Evolutionary conservation across 1,139 yeast genomes (phyloP).

Genomic region (Arxiozyma telluris): DNA sequence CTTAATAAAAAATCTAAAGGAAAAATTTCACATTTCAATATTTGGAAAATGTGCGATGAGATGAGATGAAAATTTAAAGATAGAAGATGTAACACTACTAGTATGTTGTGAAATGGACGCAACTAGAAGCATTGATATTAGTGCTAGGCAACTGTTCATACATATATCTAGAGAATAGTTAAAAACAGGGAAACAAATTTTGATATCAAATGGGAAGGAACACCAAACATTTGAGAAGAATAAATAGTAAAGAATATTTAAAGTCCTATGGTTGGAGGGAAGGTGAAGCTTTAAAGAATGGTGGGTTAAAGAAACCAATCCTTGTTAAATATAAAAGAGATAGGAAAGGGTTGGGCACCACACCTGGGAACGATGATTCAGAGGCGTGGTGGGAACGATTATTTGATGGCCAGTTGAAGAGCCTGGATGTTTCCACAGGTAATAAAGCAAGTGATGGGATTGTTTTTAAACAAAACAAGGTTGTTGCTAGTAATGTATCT

Average conservation of each 20-base stretch:
- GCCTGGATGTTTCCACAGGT: slow-evolving; percentile 50
- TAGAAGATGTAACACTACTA: too few species aligned
- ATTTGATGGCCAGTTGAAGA: slow-evolving; percentile 86
- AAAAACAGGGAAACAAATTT: too few species aligned
- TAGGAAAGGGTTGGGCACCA: slow-evolving; percentile 61
- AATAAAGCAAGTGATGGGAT: slow-evolving; percentile 32
- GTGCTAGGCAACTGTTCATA: too few species aligned
- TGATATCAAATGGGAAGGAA: neutral
- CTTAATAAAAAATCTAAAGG: too few species aligned
- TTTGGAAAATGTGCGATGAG: neutral
- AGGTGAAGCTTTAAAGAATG: slow-evolving; percentile 73
- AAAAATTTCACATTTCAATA: neutral
- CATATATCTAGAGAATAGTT: neutral
- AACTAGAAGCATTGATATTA: too few species aligned
- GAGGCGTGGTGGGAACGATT: slow-evolving; percentile 97
- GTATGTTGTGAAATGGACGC: neutral
- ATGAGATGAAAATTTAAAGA: neutral
- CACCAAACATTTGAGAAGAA: slow-evolving; percentile 23
- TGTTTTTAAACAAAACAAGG: slow-evolving; percentile 37
- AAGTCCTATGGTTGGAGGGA: slow-evolving; percentile 83
- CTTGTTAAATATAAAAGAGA: slow-evolving; percentile 86
- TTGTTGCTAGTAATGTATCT: slow-evolving; percentile 39
- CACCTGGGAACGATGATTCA: slow-evolving; percentile 38
- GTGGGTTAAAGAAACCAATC: slow-evolving; percentile 79
- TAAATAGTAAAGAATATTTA: slow-evolving; percentile 72